Conservation (phyloP, 768 basidiomycete genomes). For the Boletus reticulatus region DNA sequence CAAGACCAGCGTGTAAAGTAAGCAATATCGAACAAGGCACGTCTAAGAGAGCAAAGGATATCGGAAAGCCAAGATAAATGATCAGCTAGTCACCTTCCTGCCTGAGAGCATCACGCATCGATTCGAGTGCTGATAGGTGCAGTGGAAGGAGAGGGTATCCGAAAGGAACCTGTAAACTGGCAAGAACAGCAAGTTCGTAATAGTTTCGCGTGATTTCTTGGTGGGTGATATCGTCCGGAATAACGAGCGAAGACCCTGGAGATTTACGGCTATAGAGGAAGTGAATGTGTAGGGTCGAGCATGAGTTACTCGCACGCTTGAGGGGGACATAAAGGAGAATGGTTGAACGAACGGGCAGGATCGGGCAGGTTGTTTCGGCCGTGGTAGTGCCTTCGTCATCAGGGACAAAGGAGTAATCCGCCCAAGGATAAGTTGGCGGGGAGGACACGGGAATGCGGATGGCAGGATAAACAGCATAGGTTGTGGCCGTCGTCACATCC, state of each 20-base stretch:
- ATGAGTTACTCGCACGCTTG: slow-evolving; percentile 38
- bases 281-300: slow-evolving; percentile 57
- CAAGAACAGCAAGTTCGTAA: slow-evolving; percentile 66
- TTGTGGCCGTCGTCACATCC: slow-evolving; percentile 39
- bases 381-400: slow-evolving; percentile 28
- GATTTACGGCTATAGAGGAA: slow-evolving; percentile 52
- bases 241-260: slow-evolving; percentile 36
- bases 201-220: slow-evolving; percentile 66
- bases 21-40: too few relatives aligned
- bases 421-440: slow-evolving; percentile 30
- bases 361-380: slow-evolving; percentile 33
- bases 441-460: slow-evolving; percentile 42
- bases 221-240: slow-evolving; percentile 33
- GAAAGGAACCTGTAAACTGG: slow-evolving; percentile 40
- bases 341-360: slow-evolving; percentile 57
- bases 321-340: slow-evolving; percentile 55
- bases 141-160: slow-evolving; percentile 49
- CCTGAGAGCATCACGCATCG: neutral
- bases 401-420: slow-evolving; percentile 30
- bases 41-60: too few relatives aligned
- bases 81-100: too few relatives aligned
- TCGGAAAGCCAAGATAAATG: too few relatives aligned
- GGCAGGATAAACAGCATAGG: slow-evolving; percentile 49
- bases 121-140: neutral
- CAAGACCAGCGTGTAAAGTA: too few relatives aligned